These are phyloP conservation scores for Hypoxylon intermedium DNA, from an alignment of 495 filamentous ascomycete genomes.

Conservation along the genomic window DNA sequence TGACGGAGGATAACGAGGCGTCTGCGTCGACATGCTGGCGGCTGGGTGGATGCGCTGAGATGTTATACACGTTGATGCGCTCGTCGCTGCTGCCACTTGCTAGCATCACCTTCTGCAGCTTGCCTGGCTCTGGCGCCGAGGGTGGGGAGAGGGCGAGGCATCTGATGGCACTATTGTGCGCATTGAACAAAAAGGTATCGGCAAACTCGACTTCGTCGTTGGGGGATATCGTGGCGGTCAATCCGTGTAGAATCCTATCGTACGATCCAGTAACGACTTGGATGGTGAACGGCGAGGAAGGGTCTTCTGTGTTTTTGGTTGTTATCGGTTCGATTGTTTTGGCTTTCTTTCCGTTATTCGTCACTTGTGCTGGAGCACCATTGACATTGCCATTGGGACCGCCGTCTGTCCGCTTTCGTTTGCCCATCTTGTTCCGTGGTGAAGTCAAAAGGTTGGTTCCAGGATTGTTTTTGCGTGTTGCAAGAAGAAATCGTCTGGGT, in stretches of 20 bases:
- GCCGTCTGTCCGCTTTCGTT: conserved; percentile 71
- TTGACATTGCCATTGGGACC: conserved; percentile 37
- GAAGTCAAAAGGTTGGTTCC: conserved; percentile 16
- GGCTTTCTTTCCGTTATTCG: conserved; percentile 48
- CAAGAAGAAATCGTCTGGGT: conserved; percentile 6
- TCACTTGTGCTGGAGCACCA: conserved; percentile 23
- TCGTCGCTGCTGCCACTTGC: conserved; percentile 92
- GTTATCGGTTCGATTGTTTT: conserved; percentile 45
- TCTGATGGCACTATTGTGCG: conserved; percentile 87
- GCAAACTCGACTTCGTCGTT: conserved; percentile 68
- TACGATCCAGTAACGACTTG: conserved; percentile 95
- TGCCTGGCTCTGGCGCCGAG: conserved; percentile 63
- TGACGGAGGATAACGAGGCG: conserved; percentile 60
- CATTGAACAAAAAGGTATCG: conserved; percentile 95
- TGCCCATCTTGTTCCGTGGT: conserved; percentile 67
- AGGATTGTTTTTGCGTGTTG: conserved; percentile 1
- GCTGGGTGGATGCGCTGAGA: conserved; percentile 74
- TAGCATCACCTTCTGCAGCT: conserved; percentile 76
- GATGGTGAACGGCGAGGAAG: conserved; percentile 60
- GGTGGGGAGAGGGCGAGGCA: conserved; percentile 87
- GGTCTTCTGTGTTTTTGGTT: conserved; percentile 23
- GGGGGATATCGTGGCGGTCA: conserved; percentile 72
- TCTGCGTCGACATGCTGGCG: conserved; percentile 50
- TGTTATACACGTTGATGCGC: conserved; percentile 90
- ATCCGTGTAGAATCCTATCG: conserved; percentile 89